Evolutionary conservation across 108 stramenopile species (phyloP).

Genomic region (Nitzschia sp.): DNA sequence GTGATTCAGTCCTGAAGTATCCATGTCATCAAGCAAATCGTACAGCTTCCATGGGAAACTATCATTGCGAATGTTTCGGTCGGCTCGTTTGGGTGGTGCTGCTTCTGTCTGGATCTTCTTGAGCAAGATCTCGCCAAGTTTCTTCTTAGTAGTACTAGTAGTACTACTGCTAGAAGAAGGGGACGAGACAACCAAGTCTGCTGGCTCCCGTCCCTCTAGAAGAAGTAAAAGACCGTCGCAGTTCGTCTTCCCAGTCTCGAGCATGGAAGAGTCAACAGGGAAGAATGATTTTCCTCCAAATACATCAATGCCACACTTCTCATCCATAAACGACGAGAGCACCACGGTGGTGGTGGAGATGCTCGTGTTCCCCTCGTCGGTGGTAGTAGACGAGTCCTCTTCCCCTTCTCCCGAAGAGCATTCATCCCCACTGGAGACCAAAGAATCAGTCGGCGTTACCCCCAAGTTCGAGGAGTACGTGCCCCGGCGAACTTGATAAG

Average conservation of each 20-base stretch:
- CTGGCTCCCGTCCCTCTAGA: background rate
- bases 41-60: conserved; percentile 1
- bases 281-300: background rate
- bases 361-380: background rate
- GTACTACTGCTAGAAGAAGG: background rate
- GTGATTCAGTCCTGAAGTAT: background rate
- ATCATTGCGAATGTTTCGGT: background rate
- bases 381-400: background rate
- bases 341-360: background rate
- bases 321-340: background rate
- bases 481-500: too few relatives aligned
- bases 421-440: too few relatives aligned
- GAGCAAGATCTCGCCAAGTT: background rate
- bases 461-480: too few relatives aligned
- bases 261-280: background rate
- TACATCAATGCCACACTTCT: background rate
- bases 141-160: background rate
- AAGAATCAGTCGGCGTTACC: background rate
- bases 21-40: background rate
- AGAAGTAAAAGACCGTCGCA: background rate
- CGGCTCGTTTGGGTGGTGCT: background rate
- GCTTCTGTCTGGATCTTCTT: background rate
- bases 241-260: background rate
- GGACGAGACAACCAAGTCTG: background rate
- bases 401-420: background rate